A percentile compares a stretch with the other conserved stretches of the same genome.
These are phyloP conservation scores for Termitomyces sp. DNA, from an alignment of 768 basidiomycete species.

Conservation along the genomic window DNA sequence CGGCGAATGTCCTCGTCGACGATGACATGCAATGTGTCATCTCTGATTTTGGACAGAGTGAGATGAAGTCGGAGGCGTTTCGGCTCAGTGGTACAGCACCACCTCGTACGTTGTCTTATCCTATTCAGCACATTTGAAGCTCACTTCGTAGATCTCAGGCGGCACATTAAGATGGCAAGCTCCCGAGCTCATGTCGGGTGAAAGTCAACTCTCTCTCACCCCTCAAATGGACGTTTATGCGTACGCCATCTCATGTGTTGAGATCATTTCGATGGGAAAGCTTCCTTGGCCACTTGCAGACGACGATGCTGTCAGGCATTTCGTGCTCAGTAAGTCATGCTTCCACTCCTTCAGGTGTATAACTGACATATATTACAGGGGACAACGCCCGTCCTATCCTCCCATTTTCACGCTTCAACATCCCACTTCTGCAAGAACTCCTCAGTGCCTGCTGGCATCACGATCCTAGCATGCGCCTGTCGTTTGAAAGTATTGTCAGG, in stretches of 20 bases:
- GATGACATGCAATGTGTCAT: constrained; percentile 53
- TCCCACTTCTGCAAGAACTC: constrained; percentile 35
- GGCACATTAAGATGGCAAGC: constrained; percentile 72
- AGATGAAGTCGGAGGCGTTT: constrained; percentile 71
- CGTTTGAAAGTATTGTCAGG: constrained; percentile 45
- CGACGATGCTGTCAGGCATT: constrained; percentile 45
- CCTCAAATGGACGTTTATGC: constrained; percentile 64
- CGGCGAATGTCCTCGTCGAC: not conserved
- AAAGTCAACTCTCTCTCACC: constrained; percentile 35
- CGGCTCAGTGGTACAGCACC: constrained; percentile 49
- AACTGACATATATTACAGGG: not conserved
- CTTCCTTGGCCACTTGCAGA: constrained; percentile 53
- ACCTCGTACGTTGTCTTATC: constrained; percentile 35
- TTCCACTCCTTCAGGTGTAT: not conserved
- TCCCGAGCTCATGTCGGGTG: constrained; percentile 59
- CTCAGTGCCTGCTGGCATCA: constrained; percentile 55
- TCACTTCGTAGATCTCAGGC: constrained; percentile 27
- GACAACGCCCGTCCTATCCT: not conserved
- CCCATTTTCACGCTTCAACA: constrained; percentile 23
- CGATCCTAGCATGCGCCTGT: constrained; percentile 46
- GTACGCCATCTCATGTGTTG: constrained; percentile 61
- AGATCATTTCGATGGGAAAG: constrained; percentile 59
- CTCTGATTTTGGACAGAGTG: constrained; percentile 80
- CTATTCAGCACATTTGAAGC: not conserved
- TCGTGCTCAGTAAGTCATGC: constrained; percentile 46